phyloP scores from a whole-genome alignment of 306 rosid species.

The Trifolium fragiferum region DNA sequence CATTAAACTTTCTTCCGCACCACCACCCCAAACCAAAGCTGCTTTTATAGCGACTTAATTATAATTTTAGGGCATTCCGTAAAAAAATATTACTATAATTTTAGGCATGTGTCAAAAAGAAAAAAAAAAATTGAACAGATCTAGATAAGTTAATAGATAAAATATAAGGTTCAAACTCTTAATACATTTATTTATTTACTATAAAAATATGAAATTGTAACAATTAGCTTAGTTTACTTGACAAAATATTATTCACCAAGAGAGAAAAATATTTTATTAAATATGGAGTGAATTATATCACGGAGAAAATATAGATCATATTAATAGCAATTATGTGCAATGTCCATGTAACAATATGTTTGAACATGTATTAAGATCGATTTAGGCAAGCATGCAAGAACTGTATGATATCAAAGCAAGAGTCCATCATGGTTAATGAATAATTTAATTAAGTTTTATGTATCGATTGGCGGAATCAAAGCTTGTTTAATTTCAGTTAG shows the following conservation, averaged over 20 bases:
- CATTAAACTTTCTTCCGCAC: constrained; percentile 16
- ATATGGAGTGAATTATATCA: neutral
- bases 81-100: too few relatives aligned
- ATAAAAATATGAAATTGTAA: too few relatives aligned
- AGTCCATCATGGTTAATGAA: constrained; percentile 37
- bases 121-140: too few relatives aligned
- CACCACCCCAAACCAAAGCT: constrained; percentile 35
- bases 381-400: constrained; percentile 24
- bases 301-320: neutral
- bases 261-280: too few relatives aligned
- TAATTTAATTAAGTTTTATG: neutral
- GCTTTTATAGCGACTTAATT: neutral
- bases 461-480: neutral
- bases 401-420: constrained; percentile 30
- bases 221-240: too few relatives aligned
- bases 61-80: too few relatives aligned
- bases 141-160: too few relatives aligned
- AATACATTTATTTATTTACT: too few relatives aligned
- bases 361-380: too few relatives aligned
- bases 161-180: too few relatives aligned
- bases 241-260: too few relatives aligned
- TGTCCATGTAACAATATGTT: neutral
- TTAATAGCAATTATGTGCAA: neutral
- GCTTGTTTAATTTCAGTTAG: neutral
- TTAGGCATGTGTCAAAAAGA: too few relatives aligned